Evolutionary conservation across 306 rosid species (phyloP), one percentile per base, ranked within the genome.

Genomic region (Quercus berberidifolia): DNA sequence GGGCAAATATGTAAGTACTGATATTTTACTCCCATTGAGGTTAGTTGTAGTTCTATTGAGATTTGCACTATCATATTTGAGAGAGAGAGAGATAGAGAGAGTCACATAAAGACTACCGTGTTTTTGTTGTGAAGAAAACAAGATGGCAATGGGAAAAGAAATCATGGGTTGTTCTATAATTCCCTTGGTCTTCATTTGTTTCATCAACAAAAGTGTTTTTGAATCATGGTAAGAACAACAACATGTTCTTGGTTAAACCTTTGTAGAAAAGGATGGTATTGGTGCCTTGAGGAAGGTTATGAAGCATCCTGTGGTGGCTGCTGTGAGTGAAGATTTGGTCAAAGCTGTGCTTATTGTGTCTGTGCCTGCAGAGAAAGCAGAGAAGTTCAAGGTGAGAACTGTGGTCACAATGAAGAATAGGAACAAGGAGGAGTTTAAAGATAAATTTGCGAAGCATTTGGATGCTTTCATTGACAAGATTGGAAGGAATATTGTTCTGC

Each of bases 291-390:
- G 83, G 79, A 91, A 82, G 71, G 46, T 78, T 33, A 74, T 77
- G 46, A 90, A 69, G 78, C 82, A 87, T 63, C 88, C 91, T 28
- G 88, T 92, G 46, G 46, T 38, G 54, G 97, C 99, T 1, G 98
- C 98, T 26, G 62, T 95, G 0, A 92, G 97, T 73, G 97, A 95
- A 73, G 96, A 91, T 84, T 87, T 92, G 90, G 69, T 90, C 17
- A 88, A 83, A 72, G 9, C 77, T 26, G 49, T 69, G 9, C 56
- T 85, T 58, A 46, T 87, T 28, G 41, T 35, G 41, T 8, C 69
- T 31, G 52, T 81, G 43, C 52, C 87, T 14, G 73, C 59, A 12
- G 94, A 94, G 57, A 92, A 90, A 78, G 87, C 94, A 3, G 94
- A 85, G 60, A 87, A 84, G 77, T 90, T 89, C 85, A 90, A 81